Percentiles rank a stretch among this genome's conserved stretches.
Evolutionary conservation across 768 basidiomycete species (phyloP).

Genomic region (Hydnomerulius pinastri): DNA sequence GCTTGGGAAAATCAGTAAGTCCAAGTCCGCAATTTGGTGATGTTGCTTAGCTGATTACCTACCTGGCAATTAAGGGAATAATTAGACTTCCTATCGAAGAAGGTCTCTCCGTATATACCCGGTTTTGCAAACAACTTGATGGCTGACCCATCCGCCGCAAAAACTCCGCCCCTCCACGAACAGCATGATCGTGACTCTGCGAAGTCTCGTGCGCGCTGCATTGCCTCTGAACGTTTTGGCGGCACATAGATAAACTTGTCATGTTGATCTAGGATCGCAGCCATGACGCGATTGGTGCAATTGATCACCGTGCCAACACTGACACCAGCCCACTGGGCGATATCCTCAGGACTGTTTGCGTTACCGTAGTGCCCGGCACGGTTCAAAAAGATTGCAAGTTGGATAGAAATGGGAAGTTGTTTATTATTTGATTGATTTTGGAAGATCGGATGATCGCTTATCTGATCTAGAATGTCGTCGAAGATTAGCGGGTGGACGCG

Average conservation of each 20-base stretch:
- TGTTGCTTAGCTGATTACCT: neutral
- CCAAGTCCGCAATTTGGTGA: neutral
- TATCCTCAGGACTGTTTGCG: constrained; percentile 10
- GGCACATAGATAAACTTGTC: constrained; percentile 4
- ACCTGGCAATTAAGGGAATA: constrained; percentile 21
- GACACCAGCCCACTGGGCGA: constrained; percentile 13
- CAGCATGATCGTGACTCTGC: constrained; percentile 32
- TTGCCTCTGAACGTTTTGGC: neutral
- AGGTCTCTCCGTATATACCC: neutral
- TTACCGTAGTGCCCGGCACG: constrained; percentile 10
- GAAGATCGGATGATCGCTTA: no score
- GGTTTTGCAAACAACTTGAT: constrained; percentile 11
- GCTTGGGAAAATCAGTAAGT: no score
- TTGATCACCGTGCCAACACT: constrained; percentile 15
- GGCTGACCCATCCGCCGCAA: constrained; percentile 39
- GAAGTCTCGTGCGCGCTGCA: constrained; percentile 32
- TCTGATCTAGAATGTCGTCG: no score
- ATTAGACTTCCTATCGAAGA: constrained; percentile 16
- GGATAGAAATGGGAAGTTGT: no score
- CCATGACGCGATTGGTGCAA: constrained; percentile 17
- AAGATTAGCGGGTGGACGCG: no score
- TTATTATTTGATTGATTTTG: no score
- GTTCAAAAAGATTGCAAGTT: no score
- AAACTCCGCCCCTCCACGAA: constrained; percentile 38
- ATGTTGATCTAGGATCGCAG: constrained; percentile 15